phyloP scores from a whole-genome alignment of 2,329 filamentous ascomycete species.

The Penicillium sp. region DNA sequence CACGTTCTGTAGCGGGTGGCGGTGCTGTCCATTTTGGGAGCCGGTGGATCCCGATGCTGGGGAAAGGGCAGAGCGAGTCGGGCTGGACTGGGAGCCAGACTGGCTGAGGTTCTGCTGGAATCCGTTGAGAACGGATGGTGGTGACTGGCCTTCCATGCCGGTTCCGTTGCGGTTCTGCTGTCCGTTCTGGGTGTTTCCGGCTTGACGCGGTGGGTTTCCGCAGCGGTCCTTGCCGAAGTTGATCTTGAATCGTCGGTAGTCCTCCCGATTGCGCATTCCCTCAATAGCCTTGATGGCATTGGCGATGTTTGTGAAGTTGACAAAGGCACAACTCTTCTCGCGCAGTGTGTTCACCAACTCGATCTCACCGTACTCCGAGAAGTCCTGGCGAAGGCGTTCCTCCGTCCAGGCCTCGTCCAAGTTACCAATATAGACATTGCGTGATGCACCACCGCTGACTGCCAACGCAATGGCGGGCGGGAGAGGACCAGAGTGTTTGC shows the following conservation, averaged over 20 bases:
- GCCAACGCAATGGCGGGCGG: conserved; percentile 94
- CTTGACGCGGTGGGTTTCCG: conserved; percentile 90
- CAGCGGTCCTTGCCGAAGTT: conserved; percentile 99
- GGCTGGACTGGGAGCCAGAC: conserved; percentile 59
- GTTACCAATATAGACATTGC: conserved; percentile 98
- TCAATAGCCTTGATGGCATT: conserved; percentile 99
- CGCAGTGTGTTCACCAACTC: conserved; percentile 94
- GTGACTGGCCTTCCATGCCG: conserved; percentile 55
- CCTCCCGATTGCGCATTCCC: conserved; percentile 87
- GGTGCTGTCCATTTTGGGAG: conserved; percentile 56
- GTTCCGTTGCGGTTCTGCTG: conserved; percentile 64
- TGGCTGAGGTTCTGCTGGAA: conserved; percentile 56
- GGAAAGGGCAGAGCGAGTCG: conserved; percentile 55
- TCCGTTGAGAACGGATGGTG: conserved; percentile 57
- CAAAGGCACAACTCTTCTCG: conserved; percentile 98
- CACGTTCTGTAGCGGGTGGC: conserved; percentile 57
- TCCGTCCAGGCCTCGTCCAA: conserved; percentile 97
- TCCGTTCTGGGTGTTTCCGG: conserved; percentile 58
- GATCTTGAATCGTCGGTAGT: conserved; percentile 98
- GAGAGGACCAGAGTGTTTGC: conserved; percentile 95
- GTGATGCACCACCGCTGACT: conserved; percentile 93
- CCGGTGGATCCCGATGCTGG: conserved; percentile 56
- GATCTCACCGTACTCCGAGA: conserved; percentile 96
- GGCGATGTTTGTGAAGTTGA: conserved; percentile 99
- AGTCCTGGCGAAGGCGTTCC: conserved; percentile 92